These are phyloP conservation scores for Ashbya aceris DNA, from an alignment of 1,139 yeast species.

Conservation along the genomic window DNA sequence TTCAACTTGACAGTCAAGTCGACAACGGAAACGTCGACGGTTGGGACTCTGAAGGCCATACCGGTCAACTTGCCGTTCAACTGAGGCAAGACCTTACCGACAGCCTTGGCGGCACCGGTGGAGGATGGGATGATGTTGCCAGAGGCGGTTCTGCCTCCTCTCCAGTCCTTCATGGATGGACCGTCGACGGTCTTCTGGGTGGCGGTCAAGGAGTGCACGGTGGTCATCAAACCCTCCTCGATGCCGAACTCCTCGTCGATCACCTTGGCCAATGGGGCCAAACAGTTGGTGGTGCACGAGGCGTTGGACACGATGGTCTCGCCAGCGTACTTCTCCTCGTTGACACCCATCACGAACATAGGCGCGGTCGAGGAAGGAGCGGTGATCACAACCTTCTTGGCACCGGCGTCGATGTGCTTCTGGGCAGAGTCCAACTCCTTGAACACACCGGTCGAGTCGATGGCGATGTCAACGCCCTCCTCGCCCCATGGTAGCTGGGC, in stretches of 20 bases:
- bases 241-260: slow-evolving; percentile 71
- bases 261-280: slow-evolving; percentile 83
- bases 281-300: slow-evolving; percentile 84
- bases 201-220: slow-evolving; percentile 83
- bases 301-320: slow-evolving; percentile 77
- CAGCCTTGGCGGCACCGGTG: slow-evolving; percentile 91
- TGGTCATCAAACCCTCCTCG: slow-evolving; percentile 84
- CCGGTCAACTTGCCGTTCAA: slow-evolving; percentile 84
- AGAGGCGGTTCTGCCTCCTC: slow-evolving; percentile 92
- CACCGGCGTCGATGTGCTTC: slow-evolving; percentile 81
- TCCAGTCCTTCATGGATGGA: slow-evolving; percentile 92
- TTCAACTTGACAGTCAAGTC: slow-evolving; percentile 64
- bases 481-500: slow-evolving; percentile 76
- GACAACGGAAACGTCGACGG: slow-evolving; percentile 77
- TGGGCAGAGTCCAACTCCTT: slow-evolving; percentile 69
- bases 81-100: slow-evolving; percentile 81
- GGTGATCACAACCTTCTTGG: slow-evolving; percentile 79
- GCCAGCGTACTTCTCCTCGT: slow-evolving; percentile 61
- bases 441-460: slow-evolving; percentile 86
- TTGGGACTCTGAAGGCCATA: slow-evolving; percentile 85
- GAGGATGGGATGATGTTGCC: slow-evolving; percentile 87
- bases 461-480: slow-evolving; percentile 64
- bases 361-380: slow-evolving; percentile 86
- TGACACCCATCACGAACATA: slow-evolving; percentile 85
- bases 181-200: slow-evolving; percentile 89